Conservation (phyloP, 2,329 filamentous ascomycete genomes). For the Incumbomyces lentus region DNA sequence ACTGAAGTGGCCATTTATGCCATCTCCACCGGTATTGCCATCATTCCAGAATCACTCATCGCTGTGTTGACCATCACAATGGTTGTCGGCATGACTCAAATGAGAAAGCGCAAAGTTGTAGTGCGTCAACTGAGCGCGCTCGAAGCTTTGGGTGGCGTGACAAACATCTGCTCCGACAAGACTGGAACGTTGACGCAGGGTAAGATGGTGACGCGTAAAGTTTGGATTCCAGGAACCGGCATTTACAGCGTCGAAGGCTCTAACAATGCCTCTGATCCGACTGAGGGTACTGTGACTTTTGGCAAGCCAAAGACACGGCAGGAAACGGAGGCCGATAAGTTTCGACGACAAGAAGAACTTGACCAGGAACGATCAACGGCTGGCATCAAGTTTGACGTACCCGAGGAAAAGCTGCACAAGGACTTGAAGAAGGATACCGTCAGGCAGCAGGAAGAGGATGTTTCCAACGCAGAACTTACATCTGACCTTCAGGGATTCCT, state of each 20-base stretch:
- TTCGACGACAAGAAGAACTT: constrained; percentile 36
- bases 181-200: constrained; percentile 46
- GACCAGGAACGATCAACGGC: constrained; percentile 52
- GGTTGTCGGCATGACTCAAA: constrained; percentile 44
- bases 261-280: constrained; percentile 46
- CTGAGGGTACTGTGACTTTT: constrained; percentile 37
- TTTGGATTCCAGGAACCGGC: constrained; percentile 45
- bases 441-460: constrained; percentile 5
- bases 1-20: constrained; percentile 52
- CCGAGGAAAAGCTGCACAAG: constrained; percentile 35
- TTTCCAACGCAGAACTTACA: constrained; percentile 30
- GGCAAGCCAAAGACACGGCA: constrained; percentile 24
- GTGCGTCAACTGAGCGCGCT: constrained; percentile 45
- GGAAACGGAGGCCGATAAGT: constrained; percentile 24
- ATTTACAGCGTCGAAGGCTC: constrained; percentile 44
- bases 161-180: constrained; percentile 49
- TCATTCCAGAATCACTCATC: constrained; percentile 55
- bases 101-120: constrained; percentile 44
- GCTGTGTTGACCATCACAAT: constrained; percentile 54
- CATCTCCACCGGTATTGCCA: constrained; percentile 48
- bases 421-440: constrained; percentile 17
- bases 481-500: constrained; percentile 42
- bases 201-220: constrained; percentile 51
- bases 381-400: constrained; percentile 53
- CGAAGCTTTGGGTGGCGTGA: constrained; percentile 48